Evolutionary conservation across 2,329 filamentous ascomycete genomes (phyloP), one percentile per base, ranked within the genome.

Genomic region (Penicillium sp.): DNA sequence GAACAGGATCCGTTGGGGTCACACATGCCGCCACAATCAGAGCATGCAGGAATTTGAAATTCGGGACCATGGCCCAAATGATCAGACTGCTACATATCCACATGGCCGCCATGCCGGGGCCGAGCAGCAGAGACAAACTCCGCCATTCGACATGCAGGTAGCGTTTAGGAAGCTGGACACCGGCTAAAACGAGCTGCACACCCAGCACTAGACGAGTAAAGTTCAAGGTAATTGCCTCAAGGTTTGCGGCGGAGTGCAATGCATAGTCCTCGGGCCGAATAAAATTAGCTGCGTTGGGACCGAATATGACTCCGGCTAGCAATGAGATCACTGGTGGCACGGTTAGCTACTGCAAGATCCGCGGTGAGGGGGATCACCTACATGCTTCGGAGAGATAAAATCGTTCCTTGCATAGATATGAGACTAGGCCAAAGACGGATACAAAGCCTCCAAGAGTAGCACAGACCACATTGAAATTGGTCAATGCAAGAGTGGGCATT

Each of bases 311-410:
- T 8, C 92, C 92, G 2, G 87, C 87, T 18, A 96, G 70, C 42
- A 95, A 82, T 2, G 92, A 92, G 51, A 96, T 95, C 50, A 96
- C 89, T 92, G 61, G 20, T n/a, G 20, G 14, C 11, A 18, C 12
- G 6, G 6, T 50, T 27, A 49, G 48, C n/a, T 29, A 29, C 43
- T 45, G 25, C 15, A 37, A 8, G 31, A 49, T n/a, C 22, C 5
- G 46, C 20, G 26, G 37, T 22, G 18, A 22, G 35, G 46, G 31
- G 42, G 14, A 15, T 40, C 12, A 84, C 89, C 71, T 79, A 93
- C 90, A 79, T 51, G 92, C 90, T 82, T 97, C 92, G 1, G 91
- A 96, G 1, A 97, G 82, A 71, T 96, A 96, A 69, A 90, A 93
- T 55, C 86, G 88, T 76, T 96, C 92, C 70, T 97, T 96, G 69